A percentile compares a stretch with the other conserved stretches of the same genome.
Evolutionary conservation across 1,139 yeast genomes (phyloP).

Genomic region (Blastobotrys ciferrii): DNA sequence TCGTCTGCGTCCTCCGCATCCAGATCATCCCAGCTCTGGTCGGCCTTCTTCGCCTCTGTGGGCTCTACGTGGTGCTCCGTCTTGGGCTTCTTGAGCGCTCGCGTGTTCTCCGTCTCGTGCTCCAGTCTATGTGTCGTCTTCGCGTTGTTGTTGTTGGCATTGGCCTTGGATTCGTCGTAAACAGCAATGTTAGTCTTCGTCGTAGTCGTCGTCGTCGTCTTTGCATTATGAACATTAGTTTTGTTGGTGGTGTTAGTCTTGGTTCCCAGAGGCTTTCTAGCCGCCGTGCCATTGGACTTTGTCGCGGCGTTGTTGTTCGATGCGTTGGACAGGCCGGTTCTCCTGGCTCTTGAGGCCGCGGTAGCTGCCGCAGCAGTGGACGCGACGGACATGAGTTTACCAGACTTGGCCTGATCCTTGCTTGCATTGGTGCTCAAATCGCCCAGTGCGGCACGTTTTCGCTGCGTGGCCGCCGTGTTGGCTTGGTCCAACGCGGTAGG

Average conservation of each 20-base stretch:
- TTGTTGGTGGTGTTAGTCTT: conserved; percentile 10
- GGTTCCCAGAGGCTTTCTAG: conserved; percentile 9
- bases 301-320: neutral
- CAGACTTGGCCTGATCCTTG: conserved; percentile 9
- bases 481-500: conserved; percentile 8
- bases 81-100: conserved; percentile 14
- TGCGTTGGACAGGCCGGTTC: neutral
- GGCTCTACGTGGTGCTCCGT: neutral
- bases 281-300: neutral
- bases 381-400: conserved; percentile 6
- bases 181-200: neutral
- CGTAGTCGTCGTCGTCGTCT: neutral
- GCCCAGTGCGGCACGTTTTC: conserved; percentile 19
- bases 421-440: conserved; percentile 18
- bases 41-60: neutral
- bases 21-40: conserved; percentile 69
- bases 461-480: conserved; percentile 9
- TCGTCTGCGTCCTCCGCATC: conserved; percentile 90
- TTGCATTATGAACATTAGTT: conserved; percentile 9
- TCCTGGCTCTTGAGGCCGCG: conserved; percentile 4
- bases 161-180: neutral
- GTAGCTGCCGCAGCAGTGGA: conserved; percentile 9
- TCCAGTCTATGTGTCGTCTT: conserved; percentile 9
- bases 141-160: neutral
- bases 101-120: conserved; percentile 10